Conservation (phyloP, 345 rosid genomes). For the Moricandia moricandioides region DNA sequence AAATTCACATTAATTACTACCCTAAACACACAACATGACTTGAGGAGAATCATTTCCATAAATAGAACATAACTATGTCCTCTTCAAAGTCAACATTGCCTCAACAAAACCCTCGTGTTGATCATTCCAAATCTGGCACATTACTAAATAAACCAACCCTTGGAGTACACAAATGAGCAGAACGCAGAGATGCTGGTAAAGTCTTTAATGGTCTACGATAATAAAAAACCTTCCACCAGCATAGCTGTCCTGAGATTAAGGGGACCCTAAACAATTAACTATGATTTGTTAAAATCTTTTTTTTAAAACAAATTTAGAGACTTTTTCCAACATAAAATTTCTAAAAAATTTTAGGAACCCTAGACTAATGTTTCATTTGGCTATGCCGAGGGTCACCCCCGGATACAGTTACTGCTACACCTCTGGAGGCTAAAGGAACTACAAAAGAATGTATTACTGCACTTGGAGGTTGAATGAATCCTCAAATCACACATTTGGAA, state of each 20-base stretch:
- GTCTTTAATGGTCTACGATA: not conserved
- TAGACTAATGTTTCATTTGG: too few species aligned
- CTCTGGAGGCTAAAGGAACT: not conserved
- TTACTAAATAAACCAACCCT: not conserved
- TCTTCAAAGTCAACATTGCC: not conserved
- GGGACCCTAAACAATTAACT: too few species aligned
- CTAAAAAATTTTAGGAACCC: too few species aligned
- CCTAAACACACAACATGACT: constrained; percentile 7
- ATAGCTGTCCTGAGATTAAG: too few species aligned
- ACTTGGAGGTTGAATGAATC: not conserved
- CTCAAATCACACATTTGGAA: too few species aligned
- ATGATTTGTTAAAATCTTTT: too few species aligned
- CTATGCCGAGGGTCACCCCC: too few species aligned
- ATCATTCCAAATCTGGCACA: not conserved
- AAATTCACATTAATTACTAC: constrained; percentile 12
- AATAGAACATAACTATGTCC: not conserved
- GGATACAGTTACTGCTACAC: not conserved
- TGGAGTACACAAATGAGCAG: not conserved
- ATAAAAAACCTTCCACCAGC: constrained; percentile 8
- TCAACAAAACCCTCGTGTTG: not conserved
- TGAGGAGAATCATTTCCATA: not conserved
- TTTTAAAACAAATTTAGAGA: too few species aligned
- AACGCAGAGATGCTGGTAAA: not conserved
- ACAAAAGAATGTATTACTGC: not conserved
- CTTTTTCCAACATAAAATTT: too few species aligned